Evolutionary conservation across 192 early-diverging fungal genomes (phyloP).

Genomic region (Lobosporangium transversale): DNA sequence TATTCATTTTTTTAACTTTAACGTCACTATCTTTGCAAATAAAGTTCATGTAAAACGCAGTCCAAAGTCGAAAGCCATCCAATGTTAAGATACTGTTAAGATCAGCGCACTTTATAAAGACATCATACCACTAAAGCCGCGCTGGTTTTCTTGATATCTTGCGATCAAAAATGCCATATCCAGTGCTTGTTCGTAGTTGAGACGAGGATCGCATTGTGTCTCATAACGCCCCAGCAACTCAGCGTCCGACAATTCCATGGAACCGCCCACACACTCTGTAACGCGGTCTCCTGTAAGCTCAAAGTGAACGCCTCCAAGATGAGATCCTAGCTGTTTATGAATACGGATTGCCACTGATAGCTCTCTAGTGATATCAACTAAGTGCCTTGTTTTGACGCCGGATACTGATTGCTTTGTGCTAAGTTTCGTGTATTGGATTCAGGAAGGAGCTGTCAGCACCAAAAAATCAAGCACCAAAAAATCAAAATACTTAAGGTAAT

Average conservation of each 20-base stretch:
- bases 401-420: slow-evolving; percentile 81
- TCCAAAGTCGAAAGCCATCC: slow-evolving; percentile 11
- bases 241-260: slow-evolving; percentile 87
- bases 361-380: slow-evolving; percentile 90
- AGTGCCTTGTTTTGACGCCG: slow-evolving; percentile 92
- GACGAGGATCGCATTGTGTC: slow-evolving; percentile 95
- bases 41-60: slow-evolving; percentile 12
- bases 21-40: no score
- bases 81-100: no score
- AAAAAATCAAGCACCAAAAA: no score
- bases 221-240: slow-evolving; percentile 93
- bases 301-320: slow-evolving; percentile 94
- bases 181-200: slow-evolving; percentile 97
- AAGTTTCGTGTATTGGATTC: background rate
- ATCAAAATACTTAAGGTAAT: no score
- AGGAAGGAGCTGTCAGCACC: background rate
- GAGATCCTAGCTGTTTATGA: slow-evolving; percentile 77
- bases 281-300: slow-evolving; percentile 98
- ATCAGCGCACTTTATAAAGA: background rate
- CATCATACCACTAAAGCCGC: slow-evolving; percentile 47
- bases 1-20: no score
- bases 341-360: slow-evolving; percentile 84
- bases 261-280: slow-evolving; percentile 97
- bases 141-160: slow-evolving; percentile 77
- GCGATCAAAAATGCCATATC: slow-evolving; percentile 98